A percentile compares a stretch with the other conserved stretches of the same genome.
phyloP scores from a whole-genome alignment of 139 green algal genomes.

The Chlorella sorokiniana region DNA sequence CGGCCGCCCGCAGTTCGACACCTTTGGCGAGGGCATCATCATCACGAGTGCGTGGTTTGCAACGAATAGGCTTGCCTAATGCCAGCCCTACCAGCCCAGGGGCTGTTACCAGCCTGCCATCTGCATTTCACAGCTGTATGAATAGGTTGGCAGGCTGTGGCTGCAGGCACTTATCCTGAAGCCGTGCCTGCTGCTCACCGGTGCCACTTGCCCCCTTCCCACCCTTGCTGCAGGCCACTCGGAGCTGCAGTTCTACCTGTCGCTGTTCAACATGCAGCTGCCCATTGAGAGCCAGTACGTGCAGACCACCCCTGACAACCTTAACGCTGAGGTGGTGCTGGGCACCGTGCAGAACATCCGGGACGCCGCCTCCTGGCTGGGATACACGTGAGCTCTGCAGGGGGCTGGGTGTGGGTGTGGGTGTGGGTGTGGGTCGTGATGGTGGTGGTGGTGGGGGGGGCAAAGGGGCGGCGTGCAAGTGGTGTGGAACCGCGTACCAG shows the following conservation, averaged over 20 bases:
- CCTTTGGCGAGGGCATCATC: slow-evolving; percentile 96
- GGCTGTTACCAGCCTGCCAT: not conserved
- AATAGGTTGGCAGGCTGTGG: too few species aligned
- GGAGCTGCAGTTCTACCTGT: slow-evolving; percentile 99
- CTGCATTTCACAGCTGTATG: too few species aligned
- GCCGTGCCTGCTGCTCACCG: too few species aligned
- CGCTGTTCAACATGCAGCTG: slow-evolving; percentile 97
- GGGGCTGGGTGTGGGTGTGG: not conserved
- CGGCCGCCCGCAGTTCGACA: slow-evolving; percentile 95
- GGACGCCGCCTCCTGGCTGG: slow-evolving; percentile 88
- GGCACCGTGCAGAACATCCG: slow-evolving; percentile 84
- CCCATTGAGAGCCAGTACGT: slow-evolving; percentile 97
- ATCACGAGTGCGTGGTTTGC: slow-evolving; percentile 69
- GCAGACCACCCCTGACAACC: slow-evolving; percentile 83
- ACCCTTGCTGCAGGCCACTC: slow-evolving; percentile 53
- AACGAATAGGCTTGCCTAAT: too few species aligned
- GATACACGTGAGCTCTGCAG: slow-evolving; percentile 69
- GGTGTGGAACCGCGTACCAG: too few species aligned
- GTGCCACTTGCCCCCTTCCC: not conserved
- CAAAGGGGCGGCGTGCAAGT: too few species aligned
- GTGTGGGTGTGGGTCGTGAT: not conserved
- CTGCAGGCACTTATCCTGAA: too few species aligned
- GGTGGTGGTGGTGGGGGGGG: too few species aligned
- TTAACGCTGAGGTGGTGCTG: slow-evolving; percentile 98
- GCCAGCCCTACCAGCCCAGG: too few species aligned